These are phyloP conservation scores for Rhizomucor miehei DNA, from an alignment of 371 early-diverging fungal species.

Conservation along the genomic window DNA sequence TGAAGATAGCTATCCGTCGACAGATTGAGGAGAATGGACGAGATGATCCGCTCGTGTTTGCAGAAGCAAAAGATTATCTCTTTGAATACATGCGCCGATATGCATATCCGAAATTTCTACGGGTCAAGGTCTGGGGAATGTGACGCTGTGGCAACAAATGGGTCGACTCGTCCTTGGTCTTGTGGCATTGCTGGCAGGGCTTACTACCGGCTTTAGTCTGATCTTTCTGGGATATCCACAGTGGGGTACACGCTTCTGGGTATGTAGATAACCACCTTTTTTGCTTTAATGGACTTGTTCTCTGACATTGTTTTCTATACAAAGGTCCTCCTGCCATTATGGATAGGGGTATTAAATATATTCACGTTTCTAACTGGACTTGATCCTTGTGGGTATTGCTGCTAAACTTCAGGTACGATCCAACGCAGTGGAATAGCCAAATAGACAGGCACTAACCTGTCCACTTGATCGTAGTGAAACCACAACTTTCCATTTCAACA, in stretches of 20 bases:
- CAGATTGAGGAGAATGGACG: conserved; percentile 42
- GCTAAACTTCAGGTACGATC: conserved; percentile 38
- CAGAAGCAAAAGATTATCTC: conserved; percentile 57
- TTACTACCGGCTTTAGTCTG: conserved; percentile 49
- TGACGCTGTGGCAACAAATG: conserved; percentile 51
- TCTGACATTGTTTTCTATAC: background rate
- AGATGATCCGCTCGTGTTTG: conserved; percentile 54
- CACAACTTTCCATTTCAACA: conserved; percentile 43
- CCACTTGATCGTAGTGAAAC: conserved; percentile 33
- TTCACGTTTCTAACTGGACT: conserved; percentile 38
- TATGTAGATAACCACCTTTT: conserved; percentile 18
- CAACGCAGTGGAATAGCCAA: too few species aligned
- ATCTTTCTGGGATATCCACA: conserved; percentile 58
- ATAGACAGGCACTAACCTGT: too few species aligned
- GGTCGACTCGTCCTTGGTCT: conserved; percentile 53
- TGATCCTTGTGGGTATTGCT: conserved; percentile 48
- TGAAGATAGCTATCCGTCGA: conserved; percentile 30
- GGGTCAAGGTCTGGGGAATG: conserved; percentile 60
- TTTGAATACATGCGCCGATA: conserved; percentile 56
- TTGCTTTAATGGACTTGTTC: too few species aligned
- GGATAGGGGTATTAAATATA: conserved; percentile 44
- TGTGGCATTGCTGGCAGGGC: conserved; percentile 50
- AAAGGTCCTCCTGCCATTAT: conserved; percentile 32
- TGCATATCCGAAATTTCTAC: conserved; percentile 59
- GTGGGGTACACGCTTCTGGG: conserved; percentile 52